Evolutionary conservation across 1,139 yeast species (phyloP).

Genomic region (Zygosaccharomyces pseudobailii): DNA sequence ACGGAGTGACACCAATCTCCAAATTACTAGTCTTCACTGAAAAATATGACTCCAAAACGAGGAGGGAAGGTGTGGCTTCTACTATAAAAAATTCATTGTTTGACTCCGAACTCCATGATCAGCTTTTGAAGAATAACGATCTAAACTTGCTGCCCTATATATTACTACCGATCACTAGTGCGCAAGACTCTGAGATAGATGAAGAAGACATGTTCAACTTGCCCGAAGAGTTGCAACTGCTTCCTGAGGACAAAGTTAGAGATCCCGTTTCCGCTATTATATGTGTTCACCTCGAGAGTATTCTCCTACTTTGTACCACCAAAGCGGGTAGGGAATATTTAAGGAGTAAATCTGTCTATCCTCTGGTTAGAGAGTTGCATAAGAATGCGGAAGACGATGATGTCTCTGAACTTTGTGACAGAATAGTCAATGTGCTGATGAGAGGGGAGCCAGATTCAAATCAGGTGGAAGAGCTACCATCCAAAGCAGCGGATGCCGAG

Average conservation of each 20-base stretch:
- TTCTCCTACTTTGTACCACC: conserved; percentile 73
- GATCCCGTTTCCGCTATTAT: conserved; percentile 67
- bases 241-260: conserved; percentile 70
- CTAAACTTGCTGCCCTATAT: conserved; percentile 79
- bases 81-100: conserved; percentile 87
- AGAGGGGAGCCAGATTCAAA: conserved; percentile 72
- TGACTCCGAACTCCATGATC: conserved; percentile 65
- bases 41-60: conserved; percentile 64
- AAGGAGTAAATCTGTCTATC: conserved; percentile 75
- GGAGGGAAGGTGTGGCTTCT: conserved; percentile 92
- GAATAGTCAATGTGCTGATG: conserved; percentile 81
- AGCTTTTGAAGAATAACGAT: conserved; percentile 53
- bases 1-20: conserved; percentile 72
- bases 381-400: conserved; percentile 60
- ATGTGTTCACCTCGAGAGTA: conserved; percentile 68
- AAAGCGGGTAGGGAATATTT: conserved; percentile 65
- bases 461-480: conserved; percentile 50
- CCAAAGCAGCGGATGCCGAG: conserved; percentile 27
- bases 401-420: conserved; percentile 63
- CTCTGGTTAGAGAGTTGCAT: conserved; percentile 80
- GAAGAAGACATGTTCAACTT: conserved; percentile 83
- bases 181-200: conserved; percentile 60
- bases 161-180: conserved; percentile 76
- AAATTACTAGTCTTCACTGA: conserved; percentile 82
- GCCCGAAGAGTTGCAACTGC: conserved; percentile 82